Percentiles rank a stretch among this genome's conserved stretches.
These are phyloP conservation scores for Epichloe coenophiala DNA, from an alignment of 2,329 filamentous ascomycete genomes.

Conservation along the genomic window DNA sequence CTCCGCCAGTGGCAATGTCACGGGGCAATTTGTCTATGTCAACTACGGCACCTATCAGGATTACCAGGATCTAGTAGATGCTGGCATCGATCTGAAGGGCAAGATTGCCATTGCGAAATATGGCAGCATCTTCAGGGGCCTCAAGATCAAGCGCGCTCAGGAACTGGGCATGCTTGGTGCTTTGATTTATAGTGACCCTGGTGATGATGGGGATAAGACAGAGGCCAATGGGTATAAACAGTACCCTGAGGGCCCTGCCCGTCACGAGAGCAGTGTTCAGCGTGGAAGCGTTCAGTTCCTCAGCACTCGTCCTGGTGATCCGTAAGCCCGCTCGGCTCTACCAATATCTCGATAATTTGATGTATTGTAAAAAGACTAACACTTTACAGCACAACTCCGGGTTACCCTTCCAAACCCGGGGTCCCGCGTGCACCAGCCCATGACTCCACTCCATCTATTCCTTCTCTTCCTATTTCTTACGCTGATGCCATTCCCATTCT, in stretches of 20 bases:
- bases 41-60: slow-evolving; percentile 85
- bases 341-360: not conserved
- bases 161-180: slow-evolving; percentile 81
- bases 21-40: slow-evolving; percentile 72
- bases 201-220: slow-evolving; percentile 71
- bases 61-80: slow-evolving; percentile 65
- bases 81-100: slow-evolving; percentile 62
- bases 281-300: slow-evolving; percentile 76
- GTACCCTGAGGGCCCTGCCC: slow-evolving; percentile 77
- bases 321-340: slow-evolving; percentile 23
- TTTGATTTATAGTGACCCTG: slow-evolving; percentile 77
- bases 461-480: slow-evolving; percentile 85
- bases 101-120: slow-evolving; percentile 85
- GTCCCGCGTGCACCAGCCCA: slow-evolving; percentile 60
- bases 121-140: slow-evolving; percentile 71
- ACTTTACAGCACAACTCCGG: slow-evolving; percentile 58
- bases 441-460: slow-evolving; percentile 64
- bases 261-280: slow-evolving; percentile 81
- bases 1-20: slow-evolving; percentile 84
- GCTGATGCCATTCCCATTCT: slow-evolving; percentile 73
- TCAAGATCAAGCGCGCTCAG: slow-evolving; percentile 87
- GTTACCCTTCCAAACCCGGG: slow-evolving; percentile 87
- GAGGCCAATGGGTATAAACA: slow-evolving; percentile 65
- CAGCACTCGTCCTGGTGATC: slow-evolving; percentile 57
- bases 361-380: not conserved